Evolutionary conservation across 805 yeast genomes (phyloP), one percentile per base, ranked within the genome.

Genomic region (Starmerella bombicola): DNA sequence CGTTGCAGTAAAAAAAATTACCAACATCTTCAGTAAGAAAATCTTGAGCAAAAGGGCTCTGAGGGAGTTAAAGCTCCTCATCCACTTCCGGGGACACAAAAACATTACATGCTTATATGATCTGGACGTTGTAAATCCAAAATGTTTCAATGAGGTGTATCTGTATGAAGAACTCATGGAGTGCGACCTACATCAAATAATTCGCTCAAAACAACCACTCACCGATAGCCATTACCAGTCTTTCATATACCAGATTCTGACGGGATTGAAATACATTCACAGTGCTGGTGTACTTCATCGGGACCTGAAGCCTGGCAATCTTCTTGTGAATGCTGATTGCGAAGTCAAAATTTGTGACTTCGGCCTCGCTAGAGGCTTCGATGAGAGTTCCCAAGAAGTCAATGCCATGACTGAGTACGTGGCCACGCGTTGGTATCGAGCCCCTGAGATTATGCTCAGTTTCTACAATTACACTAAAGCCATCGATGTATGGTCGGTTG

Each of bases 121-220:
- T 60, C 70, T 88, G 61, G 98, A 91, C 63, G 81, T 91, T 38
- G 84, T 86, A 29, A 64, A 71, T 37, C 83, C 86, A 19, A 71
- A 76, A 50, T 73, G 74, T 39, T 88, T 88, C 66, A 85, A 86
- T 61, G 98, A 93, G 55, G 70, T 91, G 10, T 91, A 91, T 52
- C 67, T 91, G 6, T 91, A 91, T 56, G 98, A 91, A 61, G 98
- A 88, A 62, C 67, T 91, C 52, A 91, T 91, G 98, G 98, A 91
- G 60, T 91, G 98, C 64, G 98, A 91, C 60, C 80, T 91, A 83
- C 97, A 91, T 61, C 97, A 88, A 61, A 91, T 91, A 55, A 88
- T 91, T 47, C 71, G 94, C 52, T 82, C 94, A 9, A 88, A 86
- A 17, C 97, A 88, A 61, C 72, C 72, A 41, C 67, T 88, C 38